These are phyloP conservation scores for Trypanosoma cruzi DNA, from an alignment of 208 protist genomes.

Conservation along the genomic window DNA sequence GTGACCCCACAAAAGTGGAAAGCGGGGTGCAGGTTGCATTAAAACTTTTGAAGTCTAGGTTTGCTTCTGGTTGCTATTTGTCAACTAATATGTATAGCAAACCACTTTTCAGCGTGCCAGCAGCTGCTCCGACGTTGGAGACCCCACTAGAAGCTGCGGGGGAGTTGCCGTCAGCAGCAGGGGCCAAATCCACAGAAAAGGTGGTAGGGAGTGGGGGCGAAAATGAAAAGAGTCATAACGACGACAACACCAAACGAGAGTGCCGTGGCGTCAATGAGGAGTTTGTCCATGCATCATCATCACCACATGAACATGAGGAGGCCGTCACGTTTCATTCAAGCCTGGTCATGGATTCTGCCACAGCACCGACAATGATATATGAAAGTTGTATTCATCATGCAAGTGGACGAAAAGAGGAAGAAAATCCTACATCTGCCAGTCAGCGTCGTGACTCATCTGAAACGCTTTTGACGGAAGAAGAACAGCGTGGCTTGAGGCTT, in stretches of 20 bases:
- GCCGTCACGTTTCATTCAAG: background rate
- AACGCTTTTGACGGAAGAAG: slow-evolving; percentile 21
- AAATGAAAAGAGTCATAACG: background rate
- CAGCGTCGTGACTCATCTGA: background rate
- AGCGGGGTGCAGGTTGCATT: slow-evolving; percentile 16
- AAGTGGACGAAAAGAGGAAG: background rate
- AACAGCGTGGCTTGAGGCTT: slow-evolving; percentile 37
- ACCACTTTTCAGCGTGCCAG: background rate
- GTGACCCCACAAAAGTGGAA: background rate
- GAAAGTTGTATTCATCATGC: background rate
- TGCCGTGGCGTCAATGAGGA: background rate
- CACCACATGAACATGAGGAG: background rate
- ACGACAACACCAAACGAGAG: background rate
- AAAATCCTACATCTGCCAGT: background rate
- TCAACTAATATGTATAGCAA: background rate
- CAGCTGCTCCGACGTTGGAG: background rate
- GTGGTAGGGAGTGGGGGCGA: background rate
- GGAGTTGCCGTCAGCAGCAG: background rate
- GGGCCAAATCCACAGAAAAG: background rate
- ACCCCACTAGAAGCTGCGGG: background rate
- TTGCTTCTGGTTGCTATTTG: background rate
- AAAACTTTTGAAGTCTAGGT: slow-evolving; percentile 15
- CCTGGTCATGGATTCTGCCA: background rate
- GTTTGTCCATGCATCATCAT: background rate
- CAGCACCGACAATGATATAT: background rate